These are phyloP conservation scores for Trichoderma oligosporum DNA, from an alignment of 2,329 filamentous ascomycete genomes.

Conservation along the genomic window DNA sequence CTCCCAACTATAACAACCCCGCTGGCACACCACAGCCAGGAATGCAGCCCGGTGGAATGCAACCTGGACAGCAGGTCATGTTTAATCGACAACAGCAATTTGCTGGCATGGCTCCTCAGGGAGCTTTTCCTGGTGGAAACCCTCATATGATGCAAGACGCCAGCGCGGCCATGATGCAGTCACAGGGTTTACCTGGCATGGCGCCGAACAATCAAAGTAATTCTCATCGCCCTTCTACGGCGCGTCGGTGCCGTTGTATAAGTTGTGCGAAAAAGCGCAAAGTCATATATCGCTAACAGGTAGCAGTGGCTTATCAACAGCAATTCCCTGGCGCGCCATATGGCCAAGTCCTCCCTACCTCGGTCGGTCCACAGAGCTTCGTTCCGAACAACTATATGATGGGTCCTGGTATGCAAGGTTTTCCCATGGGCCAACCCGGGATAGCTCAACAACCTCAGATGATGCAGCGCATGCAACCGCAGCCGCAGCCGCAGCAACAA, in stretches of 20 bases:
- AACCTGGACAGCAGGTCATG: constrained; percentile 52
- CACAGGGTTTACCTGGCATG: constrained; percentile 57
- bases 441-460: constrained; percentile 46
- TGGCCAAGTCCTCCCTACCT: constrained; percentile 48
- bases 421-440: constrained; percentile 51
- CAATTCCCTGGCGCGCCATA: constrained; percentile 58
- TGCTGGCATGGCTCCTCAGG: constrained; percentile 50
- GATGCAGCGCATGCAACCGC: constrained; percentile 43
- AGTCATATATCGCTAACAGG: constrained; percentile 20
- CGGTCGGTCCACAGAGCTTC: constrained; percentile 53
- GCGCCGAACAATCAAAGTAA: constrained; percentile 58
- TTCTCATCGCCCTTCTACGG: constrained; percentile 29
- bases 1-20: constrained; percentile 50
- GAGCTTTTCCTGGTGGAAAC: constrained; percentile 49
- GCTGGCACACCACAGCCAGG: constrained; percentile 42
- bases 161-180: constrained; percentile 61
- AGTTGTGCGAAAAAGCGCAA: background rate
- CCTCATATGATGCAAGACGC: constrained; percentile 54
- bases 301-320: constrained; percentile 57
- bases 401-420: constrained; percentile 50
- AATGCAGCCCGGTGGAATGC: constrained; percentile 35
- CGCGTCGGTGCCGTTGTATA: background rate
- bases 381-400: constrained; percentile 47
- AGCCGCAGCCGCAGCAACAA: constrained; percentile 32
- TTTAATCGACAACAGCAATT: constrained; percentile 56